Evolutionary conservation across 2,329 filamentous ascomycete genomes (phyloP).

Genomic region (Ophiostoma pallidulum): DNA sequence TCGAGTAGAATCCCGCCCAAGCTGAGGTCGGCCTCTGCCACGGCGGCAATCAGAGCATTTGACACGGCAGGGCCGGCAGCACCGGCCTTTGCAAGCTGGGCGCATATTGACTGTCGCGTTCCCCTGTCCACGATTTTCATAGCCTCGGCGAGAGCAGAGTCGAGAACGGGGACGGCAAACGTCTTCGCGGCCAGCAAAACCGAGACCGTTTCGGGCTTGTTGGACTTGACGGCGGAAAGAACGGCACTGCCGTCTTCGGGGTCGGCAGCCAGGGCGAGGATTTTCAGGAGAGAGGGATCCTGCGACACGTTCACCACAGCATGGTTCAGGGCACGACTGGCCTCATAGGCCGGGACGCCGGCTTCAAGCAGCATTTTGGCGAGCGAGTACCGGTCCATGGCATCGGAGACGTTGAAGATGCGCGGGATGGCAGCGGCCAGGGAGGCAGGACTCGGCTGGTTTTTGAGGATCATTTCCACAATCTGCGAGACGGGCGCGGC

Average conservation of each 20-base stretch:
- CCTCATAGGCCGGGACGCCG: constrained; percentile 38
- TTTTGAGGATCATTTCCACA: constrained; percentile 39
- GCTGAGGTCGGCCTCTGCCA: constrained; percentile 42
- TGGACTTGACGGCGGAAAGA: constrained; percentile 34
- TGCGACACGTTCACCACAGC: constrained; percentile 37
- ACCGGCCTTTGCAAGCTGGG: constrained; percentile 36
- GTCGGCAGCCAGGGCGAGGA: constrained; percentile 38
- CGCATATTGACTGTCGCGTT: constrained; percentile 34
- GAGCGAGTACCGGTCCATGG: constrained; percentile 41
- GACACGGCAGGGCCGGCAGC: constrained; percentile 37
- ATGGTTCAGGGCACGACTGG: constrained; percentile 42
- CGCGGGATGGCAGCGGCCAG: constrained; percentile 42
- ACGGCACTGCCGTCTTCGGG: constrained; percentile 42
- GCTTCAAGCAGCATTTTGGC: constrained; percentile 40
- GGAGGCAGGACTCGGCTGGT: constrained; percentile 31
- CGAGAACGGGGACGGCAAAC: constrained; percentile 31
- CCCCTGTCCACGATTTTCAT: constrained; percentile 32
- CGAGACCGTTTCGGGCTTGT: constrained; percentile 35
- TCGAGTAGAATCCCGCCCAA: constrained; percentile 42
- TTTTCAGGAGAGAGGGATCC: constrained; percentile 39
- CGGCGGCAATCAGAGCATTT: constrained; percentile 40
- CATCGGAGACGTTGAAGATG: constrained; percentile 40
- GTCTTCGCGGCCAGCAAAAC: constrained; percentile 32
- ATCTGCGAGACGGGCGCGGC: constrained; percentile 35
- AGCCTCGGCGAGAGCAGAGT: constrained; percentile 34